Evolutionary conservation across 2,329 filamentous ascomycete species (phyloP).

Genomic region (Periconia sp.): DNA sequence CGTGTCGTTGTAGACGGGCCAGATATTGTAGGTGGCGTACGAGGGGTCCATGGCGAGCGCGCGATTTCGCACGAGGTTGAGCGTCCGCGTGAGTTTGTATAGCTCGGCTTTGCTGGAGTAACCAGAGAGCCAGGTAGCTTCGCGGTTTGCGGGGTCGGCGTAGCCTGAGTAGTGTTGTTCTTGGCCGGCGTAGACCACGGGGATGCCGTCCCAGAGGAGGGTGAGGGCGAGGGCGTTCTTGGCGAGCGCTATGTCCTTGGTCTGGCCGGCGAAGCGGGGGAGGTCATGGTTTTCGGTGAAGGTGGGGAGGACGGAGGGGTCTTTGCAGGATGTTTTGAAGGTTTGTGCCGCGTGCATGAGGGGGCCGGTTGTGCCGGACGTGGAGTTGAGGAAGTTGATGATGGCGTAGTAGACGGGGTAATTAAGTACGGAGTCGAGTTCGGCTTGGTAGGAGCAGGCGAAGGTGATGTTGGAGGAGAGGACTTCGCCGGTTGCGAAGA

Average conservation of each 20-base stretch:
- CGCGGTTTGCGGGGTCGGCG: constrained; percentile 40
- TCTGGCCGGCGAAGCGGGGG: constrained; percentile 43
- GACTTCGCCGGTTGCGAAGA: constrained; percentile 45
- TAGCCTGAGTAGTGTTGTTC: constrained; percentile 46
- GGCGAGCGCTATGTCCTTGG: constrained; percentile 37
- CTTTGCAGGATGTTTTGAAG: constrained; percentile 39
- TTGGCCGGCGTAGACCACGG: constrained; percentile 47
- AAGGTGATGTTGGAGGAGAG: constrained; percentile 32
- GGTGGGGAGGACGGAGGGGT: constrained; percentile 40
- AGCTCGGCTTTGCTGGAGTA: constrained; percentile 46
- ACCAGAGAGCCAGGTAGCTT: constrained; percentile 42
- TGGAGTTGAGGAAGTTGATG: constrained; percentile 39
- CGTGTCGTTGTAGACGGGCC: constrained; percentile 48
- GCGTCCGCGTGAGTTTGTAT: constrained; percentile 40
- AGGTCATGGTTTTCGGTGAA: constrained; percentile 49
- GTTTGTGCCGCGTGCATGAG: constrained; percentile 37
- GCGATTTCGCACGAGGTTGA: constrained; percentile 49
- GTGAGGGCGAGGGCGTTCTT: constrained; percentile 44
- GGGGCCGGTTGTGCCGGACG: constrained; percentile 38
- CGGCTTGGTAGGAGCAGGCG: constrained; percentile 35
- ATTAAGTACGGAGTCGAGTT: constrained; percentile 42
- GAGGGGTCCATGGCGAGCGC: constrained; percentile 41
- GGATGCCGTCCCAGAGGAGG: constrained; percentile 46
- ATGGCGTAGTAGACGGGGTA: constrained; percentile 43
- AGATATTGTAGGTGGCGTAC: constrained; percentile 48